Base-by-base conservation (phyloP, 2,329 filamentous ascomycete species). In the Bipolaris victoriae region DNA sequence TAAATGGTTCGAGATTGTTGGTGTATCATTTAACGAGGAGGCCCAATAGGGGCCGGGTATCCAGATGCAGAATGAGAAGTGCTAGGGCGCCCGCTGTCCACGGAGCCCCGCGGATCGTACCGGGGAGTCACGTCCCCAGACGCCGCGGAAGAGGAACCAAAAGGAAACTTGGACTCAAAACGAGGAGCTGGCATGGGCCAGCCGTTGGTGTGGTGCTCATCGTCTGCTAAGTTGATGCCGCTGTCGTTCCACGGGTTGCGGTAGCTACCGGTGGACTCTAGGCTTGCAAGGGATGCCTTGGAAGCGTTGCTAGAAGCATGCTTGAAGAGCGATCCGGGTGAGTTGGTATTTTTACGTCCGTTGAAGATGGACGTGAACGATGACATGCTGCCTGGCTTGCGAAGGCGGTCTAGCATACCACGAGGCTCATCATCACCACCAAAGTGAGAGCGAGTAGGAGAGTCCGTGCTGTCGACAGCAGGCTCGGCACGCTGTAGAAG, bases 171-270 rank as follows among this genome's bases (percentile, higher is more conserved):
- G 69, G 80, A 90, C 71, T 81, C 77, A 83, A 72, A 76, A 62
- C 74, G 75, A 62, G 73, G 72, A 52, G 74, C 73, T 61, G 75
- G 70, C 64, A 75, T 72, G 7, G 73, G 71, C 75, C 75, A 77
- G 66, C 73, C 70, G 58, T 73, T 75, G 62, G 63, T 67, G 61
- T 75, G 73, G 64, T 84, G 82, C 67, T 97, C 92, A 64, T 97
- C 70, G 70, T 97, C 94, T 62, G 90, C 84, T 66, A 97, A 87
- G 76, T 97, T 97, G 74, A 97, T 92, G 70, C 93, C 94, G 73
- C 92, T 96, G 77, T 98, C 94, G 76, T 97, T 97, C 94, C 94
- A 98, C 61, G 93, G 93, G 79, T 97, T 97, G 78, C 93, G 90
- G 77, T 97, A 96, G 81, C 92, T 97, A 74, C 94, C 90, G 35